Conservation (phyloP, 108 stramenopile genomes). For the Halocafeteria seosinensis region DNA sequence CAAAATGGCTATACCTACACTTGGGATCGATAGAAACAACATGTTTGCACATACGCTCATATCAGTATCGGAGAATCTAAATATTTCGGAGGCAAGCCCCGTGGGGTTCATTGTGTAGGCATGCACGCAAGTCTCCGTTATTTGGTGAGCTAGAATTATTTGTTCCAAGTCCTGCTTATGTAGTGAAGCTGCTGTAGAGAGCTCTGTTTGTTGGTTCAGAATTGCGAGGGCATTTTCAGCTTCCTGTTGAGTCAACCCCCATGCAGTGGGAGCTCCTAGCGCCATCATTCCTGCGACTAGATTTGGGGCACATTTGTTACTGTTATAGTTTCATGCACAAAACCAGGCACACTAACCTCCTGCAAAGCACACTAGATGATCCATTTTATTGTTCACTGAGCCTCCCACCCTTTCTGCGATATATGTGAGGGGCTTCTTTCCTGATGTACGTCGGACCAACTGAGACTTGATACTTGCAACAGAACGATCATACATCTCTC, state of each 20-base stretch:
- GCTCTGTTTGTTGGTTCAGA: background rate
- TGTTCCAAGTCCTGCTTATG: background rate
- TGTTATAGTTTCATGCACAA: no score
- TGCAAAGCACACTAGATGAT: conserved; percentile 83
- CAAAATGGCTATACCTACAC: no score
- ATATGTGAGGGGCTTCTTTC: conserved; percentile 10
- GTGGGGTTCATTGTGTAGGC: conserved; percentile 26
- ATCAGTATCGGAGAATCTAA: conserved; percentile 11
- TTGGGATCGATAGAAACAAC: no score
- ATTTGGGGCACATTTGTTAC: no score
- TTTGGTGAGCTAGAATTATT: conserved; percentile 8
- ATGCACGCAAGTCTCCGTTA: conserved; percentile 14
- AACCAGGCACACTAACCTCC: no score
- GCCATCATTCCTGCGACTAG: conserved; percentile 37
- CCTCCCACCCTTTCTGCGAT: conserved; percentile 12
- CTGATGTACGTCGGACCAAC: conserved; percentile 5
- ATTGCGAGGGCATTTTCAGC: background rate
- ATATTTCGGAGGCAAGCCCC: conserved; percentile 36
- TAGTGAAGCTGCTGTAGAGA: background rate
- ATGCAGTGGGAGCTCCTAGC: conserved; percentile 12
- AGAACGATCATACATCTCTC: conserved; percentile 1
- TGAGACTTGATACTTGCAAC: conserved; percentile 14
- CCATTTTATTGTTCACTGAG: conserved; percentile 41
- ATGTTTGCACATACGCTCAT: no score
- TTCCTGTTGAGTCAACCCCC: background rate